phyloP scores from a whole-genome alignment of 2,329 filamentous ascomycete species.

The Fusarium pseudograminearum region DNA sequence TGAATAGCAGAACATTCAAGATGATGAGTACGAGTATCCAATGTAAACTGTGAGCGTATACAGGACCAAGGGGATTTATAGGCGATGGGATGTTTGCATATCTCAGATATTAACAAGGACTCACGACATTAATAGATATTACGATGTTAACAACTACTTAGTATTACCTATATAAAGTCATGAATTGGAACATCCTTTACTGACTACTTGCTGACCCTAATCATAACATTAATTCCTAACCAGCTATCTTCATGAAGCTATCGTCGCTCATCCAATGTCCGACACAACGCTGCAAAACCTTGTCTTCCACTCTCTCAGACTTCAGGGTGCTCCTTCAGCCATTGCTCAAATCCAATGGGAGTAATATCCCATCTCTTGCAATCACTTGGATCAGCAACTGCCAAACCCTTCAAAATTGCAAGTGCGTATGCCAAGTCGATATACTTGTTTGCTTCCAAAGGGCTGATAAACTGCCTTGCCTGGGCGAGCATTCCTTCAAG shows the following conservation, averaged over 20 bases:
- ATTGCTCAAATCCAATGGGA: not conserved
- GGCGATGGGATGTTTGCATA: too few relatives aligned
- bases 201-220: not conserved
- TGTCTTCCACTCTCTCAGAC: not conserved
- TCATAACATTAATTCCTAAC: not conserved
- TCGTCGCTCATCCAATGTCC: accelerated
- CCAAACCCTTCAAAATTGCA: not conserved
- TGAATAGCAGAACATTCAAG: too few relatives aligned
- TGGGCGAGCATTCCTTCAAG: slow-evolving; percentile 2
- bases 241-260: not conserved
- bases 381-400: not conserved
- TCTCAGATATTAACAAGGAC: too few relatives aligned
- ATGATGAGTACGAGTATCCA: too few relatives aligned
- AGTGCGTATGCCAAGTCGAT: slow-evolving; percentile 13
- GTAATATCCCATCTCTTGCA: not conserved
- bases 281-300: accelerated
- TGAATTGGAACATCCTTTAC: not conserved
- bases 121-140: too few relatives aligned
- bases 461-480: not conserved
- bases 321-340: not conserved
- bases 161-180: not conserved
- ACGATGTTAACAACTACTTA: too few relatives aligned
- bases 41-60: too few relatives aligned
- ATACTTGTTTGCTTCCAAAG: not conserved
- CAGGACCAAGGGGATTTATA: too few relatives aligned